These are phyloP conservation scores for Stemphylium lycopersici DNA, from an alignment of 2,329 filamentous ascomycete species.

Conservation along the genomic window DNA sequence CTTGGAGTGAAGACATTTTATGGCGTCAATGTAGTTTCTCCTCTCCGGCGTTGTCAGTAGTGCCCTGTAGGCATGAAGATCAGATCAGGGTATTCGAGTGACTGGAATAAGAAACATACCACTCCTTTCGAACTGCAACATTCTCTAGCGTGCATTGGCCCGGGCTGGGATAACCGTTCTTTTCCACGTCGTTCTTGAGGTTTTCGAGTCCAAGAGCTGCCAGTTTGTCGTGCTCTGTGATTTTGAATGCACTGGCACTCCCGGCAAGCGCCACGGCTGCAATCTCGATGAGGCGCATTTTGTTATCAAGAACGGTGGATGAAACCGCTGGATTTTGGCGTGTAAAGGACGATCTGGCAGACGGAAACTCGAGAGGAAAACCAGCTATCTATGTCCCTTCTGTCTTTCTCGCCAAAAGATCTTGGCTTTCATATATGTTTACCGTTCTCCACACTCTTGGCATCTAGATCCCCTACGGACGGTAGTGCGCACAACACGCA, in stretches of 20 bases:
- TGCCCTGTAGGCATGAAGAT: constrained; percentile 19
- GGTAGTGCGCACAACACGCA: not conserved
- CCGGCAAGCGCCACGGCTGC: not conserved
- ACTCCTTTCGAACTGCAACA: constrained; percentile 51
- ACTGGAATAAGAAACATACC: constrained; percentile 33
- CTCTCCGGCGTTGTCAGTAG: constrained; percentile 24
- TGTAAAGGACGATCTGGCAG: not conserved
- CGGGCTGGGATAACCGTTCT: constrained; percentile 27
- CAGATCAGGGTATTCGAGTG: not conserved
- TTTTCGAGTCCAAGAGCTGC: not conserved
- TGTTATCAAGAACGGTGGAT: not conserved
- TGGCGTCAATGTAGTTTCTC: constrained; percentile 38
- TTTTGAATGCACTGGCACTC: not conserved
- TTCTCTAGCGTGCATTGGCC: constrained; percentile 44
- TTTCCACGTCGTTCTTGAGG: constrained; percentile 20
- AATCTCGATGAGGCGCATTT: not conserved
- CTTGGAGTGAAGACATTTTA: constrained; percentile 37
- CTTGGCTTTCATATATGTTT: not conserved
- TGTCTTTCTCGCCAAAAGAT: not conserved
- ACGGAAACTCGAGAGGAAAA: not conserved
- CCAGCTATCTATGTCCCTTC: not conserved
- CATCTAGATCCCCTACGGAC: not conserved
- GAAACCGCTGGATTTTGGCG: not conserved
- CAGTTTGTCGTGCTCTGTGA: not conserved
- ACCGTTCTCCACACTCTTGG: not conserved